Evolutionary conservation across 805 yeast species (phyloP).

Genomic region (Lipomyces mesembrius): DNA sequence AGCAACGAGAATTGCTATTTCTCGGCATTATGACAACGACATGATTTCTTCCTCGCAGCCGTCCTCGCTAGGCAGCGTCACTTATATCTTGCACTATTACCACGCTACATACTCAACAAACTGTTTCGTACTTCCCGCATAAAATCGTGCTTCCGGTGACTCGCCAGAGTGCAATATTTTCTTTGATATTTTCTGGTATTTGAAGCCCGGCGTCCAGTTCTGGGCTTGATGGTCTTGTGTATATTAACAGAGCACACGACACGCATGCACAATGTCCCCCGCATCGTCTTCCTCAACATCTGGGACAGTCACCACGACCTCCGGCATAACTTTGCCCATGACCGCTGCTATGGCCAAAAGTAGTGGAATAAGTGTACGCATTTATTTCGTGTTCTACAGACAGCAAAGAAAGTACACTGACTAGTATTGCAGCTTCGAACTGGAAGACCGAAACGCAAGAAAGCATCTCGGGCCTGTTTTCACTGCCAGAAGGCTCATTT

Average conservation of each 20-base stretch:
- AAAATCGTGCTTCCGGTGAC: too few species aligned
- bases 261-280: conserved; percentile 19
- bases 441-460: conserved; percentile 55
- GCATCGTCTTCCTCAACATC: conserved; percentile 6
- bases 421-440: conserved; percentile 41
- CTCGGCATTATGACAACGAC: neutral
- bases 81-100: neutral
- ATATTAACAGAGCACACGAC: neutral
- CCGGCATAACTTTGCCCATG: conserved; percentile 34
- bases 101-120: neutral
- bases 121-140: neutral
- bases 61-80: neutral
- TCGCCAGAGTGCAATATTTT: neutral
- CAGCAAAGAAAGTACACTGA: neutral
- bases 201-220: neutral
- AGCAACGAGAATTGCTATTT: neutral
- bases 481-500: conserved; percentile 91
- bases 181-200: neutral
- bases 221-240: neutral
- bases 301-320: conserved; percentile 30
- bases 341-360: conserved; percentile 38
- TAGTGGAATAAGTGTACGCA: conserved; percentile 35
- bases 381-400: neutral
- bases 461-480: conserved; percentile 84
- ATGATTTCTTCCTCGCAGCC: neutral